A percentile compares a stretch with the other conserved stretches of the same genome.
Evolutionary conservation across 768 basidiomycete species (phyloP).

Genomic region (Suillus plorans): DNA sequence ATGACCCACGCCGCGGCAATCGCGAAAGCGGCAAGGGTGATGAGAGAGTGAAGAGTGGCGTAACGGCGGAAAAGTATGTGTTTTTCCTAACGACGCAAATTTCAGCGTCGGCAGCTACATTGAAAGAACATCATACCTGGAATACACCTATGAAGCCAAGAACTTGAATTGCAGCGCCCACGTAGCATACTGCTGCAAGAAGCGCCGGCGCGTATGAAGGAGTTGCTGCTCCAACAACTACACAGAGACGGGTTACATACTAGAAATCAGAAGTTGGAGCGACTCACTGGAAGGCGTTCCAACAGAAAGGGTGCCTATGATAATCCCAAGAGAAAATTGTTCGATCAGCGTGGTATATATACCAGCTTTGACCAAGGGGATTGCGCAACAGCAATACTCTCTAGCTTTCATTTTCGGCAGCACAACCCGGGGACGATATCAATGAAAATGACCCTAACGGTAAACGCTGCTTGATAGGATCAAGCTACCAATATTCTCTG

Average conservation of each 20-base stretch:
- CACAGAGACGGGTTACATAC: slow-evolving; percentile 6
- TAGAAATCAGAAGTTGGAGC: background rate
- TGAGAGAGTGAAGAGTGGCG: slow-evolving; percentile 59
- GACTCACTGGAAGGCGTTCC: slow-evolving; percentile 78
- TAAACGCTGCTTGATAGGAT: background rate
- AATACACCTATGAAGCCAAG: slow-evolving; percentile 86
- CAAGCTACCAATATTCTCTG: too few relatives aligned
- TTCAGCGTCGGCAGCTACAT: slow-evolving; percentile 8
- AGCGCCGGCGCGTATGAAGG: slow-evolving; percentile 75
- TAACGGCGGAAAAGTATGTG: slow-evolving; percentile 65
- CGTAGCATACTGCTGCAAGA: slow-evolving; percentile 74
- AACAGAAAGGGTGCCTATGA: slow-evolving; percentile 71
- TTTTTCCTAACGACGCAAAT: slow-evolving; percentile 53
- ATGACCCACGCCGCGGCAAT: slow-evolving; percentile 80
- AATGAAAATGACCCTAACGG: background rate
- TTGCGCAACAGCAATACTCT: slow-evolving; percentile 92
- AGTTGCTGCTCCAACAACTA: slow-evolving; percentile 86
- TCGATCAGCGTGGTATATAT: slow-evolving; percentile 80
- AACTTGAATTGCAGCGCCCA: slow-evolving; percentile 73
- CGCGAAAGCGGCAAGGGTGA: slow-evolving; percentile 62
- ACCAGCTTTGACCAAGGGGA: slow-evolving; percentile 87
- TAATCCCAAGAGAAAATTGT: slow-evolving; percentile 66
- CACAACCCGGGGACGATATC: background rate
- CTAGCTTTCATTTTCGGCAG: slow-evolving; percentile 59
- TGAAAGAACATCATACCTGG: slow-evolving; percentile 45